phyloP scores from a whole-genome alignment of 1,284 basidiomycete species.

The Cryptococcus deneoformans region DNA sequence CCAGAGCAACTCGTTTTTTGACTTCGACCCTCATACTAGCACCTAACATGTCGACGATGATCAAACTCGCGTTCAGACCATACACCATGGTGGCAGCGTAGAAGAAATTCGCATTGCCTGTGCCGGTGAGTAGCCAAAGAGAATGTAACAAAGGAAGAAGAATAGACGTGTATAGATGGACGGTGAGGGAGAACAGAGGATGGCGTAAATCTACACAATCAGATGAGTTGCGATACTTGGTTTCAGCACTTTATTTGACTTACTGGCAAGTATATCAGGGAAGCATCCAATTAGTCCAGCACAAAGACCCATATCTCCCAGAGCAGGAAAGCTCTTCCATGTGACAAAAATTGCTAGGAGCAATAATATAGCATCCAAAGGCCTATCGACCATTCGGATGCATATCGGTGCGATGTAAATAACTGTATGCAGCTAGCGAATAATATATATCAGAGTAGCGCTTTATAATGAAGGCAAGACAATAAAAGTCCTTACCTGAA shows the following conservation, averaged over 20 bases:
- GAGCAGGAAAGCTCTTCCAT: conserved; percentile 90
- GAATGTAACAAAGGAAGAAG: conserved; percentile 89
- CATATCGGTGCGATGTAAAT: conserved; percentile 83
- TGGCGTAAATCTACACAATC: conserved; percentile 69
- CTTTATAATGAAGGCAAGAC: not conserved
- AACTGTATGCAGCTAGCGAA: conserved; percentile 70
- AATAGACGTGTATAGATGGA: conserved; percentile 79
- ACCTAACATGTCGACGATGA: conserved; percentile 74
- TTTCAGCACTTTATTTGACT: conserved; percentile 39
- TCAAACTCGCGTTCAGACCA: conserved; percentile 80
- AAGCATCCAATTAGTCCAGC: conserved; percentile 75
- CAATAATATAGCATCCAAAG: conserved; percentile 74
- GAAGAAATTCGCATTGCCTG: conserved; percentile 98
- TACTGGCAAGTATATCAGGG: conserved; percentile 78
- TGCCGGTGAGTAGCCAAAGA: conserved; percentile 86
- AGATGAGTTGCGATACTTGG: conserved; percentile 1
- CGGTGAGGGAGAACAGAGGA: conserved; percentile 77
- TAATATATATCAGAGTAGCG: too few relatives aligned
- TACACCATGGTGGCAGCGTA: conserved; percentile 95
- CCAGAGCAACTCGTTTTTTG: conserved; percentile 3
- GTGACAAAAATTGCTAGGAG: conserved; percentile 73
- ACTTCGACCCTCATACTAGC: conserved; percentile 58
- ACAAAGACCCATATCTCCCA: conserved; percentile 85
- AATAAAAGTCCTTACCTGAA: conserved; percentile 61
- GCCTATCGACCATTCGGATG: conserved; percentile 87